Base-by-base conservation (phyloP, 1,139 yeast genomes). In the Kluyveromyces sp. region DNA sequence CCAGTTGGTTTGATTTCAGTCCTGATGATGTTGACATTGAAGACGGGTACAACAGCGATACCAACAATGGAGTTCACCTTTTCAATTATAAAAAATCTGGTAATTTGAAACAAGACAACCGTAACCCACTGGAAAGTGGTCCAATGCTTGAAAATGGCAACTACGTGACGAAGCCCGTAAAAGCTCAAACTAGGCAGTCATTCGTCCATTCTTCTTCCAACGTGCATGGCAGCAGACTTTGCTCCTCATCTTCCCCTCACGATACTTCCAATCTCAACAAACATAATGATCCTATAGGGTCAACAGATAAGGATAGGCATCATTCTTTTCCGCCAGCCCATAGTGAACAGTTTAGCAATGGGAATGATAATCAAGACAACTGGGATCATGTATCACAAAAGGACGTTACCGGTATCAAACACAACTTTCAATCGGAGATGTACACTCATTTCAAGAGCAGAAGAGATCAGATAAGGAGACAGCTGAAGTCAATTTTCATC, bases 401-500 rank as follows among this genome's bases (percentile, higher is more conserved):
- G 9, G 36, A 38, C 3, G 32, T 41, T 11, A 51, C 49, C 13
- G 55, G 54, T 35, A 48, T 63, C 39, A 73, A 62, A 55, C 61
- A 61, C 47, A 57, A 56, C 49, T 68, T 83, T 45, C 86, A 81
- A 49, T 69, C 71, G 32, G 83, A 81, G 43, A 77, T 80, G 47
- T 70, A 80, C 61, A 71, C 70, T 39, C 73, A 71, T 49, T 82
- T 83, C 65, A 73, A 78, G 49, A 65, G 69, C 45, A 70, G 92
- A 26, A 80, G 86, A 51, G 64, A 72, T 32, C 73, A 77, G 52
- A 84, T 88, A 45, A 80, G 82, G 56, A 80, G 80, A 47, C 95
- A 87, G 63, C 79, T 86, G 74, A 80, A 80, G 52, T 73, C 83
- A 16, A 82, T 88, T 41, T 86, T 88, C 61, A 72, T 88, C 34